A percentile compares a stretch with the other conserved stretches of the same genome.
These are phyloP conservation scores for Leucocoprinus leucothites DNA, from an alignment of 768 basidiomycete species.

Conservation along the genomic window DNA sequence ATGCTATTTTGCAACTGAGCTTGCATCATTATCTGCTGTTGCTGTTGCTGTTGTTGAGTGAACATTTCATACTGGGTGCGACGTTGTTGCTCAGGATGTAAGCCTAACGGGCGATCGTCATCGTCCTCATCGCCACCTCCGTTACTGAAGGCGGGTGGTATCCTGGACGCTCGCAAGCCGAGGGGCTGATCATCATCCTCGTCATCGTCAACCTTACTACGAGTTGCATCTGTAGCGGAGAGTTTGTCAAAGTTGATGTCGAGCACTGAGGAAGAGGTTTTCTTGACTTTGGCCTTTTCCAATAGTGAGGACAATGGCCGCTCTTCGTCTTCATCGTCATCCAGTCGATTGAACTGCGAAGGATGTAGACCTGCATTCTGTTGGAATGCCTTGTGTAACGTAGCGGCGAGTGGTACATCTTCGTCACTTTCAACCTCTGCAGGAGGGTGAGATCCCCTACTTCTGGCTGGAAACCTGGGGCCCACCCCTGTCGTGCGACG, in stretches of 20 bases:
- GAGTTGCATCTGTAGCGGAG: conserved; percentile 5
- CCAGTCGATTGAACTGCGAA: conserved; percentile 20
- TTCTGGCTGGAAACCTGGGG: conserved; percentile 40
- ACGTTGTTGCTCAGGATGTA: conserved; percentile 79
- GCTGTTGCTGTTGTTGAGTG: conserved; percentile 50
- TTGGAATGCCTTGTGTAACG: conserved; percentile 52
- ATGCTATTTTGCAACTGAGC: conserved; percentile 74
- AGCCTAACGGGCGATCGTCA: conserved; percentile 67
- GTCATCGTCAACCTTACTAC: conserved; percentile 27
- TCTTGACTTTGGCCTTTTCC: conserved; percentile 37
- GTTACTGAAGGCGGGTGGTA: conserved; percentile 20
- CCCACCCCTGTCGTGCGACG: conserved; percentile 59
- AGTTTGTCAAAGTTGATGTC: conserved; percentile 38
- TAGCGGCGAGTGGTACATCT: conserved; percentile 71
- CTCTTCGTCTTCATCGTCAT: conserved; percentile 70
- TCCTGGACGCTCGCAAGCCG: conserved; percentile 60
- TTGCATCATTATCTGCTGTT: conserved; percentile 71
- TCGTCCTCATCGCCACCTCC: conserved; percentile 41
- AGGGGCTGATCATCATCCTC: conserved; percentile 74
- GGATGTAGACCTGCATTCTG: conserved; percentile 31
- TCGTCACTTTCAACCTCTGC: conserved; percentile 67
- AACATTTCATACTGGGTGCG: conserved; percentile 64
- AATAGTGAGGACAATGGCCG: conserved; percentile 65
- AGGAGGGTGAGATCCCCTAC: conserved; percentile 7
- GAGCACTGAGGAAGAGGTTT: conserved; percentile 25